Percentiles rank a stretch among this genome's conserved stretches.
Conservation (phyloP, 2,329 filamentous ascomycete species). For the Leptosphaerulina australis region DNA sequence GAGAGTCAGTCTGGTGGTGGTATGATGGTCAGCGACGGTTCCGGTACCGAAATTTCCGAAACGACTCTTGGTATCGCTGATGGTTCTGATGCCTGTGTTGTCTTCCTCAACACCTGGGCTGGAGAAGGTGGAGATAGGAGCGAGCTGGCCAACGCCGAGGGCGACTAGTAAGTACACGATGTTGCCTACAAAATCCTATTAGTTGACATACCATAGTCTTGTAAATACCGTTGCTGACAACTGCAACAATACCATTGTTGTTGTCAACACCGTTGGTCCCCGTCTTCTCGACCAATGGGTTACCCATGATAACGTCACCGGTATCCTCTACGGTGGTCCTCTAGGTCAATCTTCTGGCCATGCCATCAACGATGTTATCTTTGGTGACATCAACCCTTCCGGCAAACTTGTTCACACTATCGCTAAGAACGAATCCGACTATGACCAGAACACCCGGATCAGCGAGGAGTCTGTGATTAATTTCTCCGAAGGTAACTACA, state of each 20-base stretch:
- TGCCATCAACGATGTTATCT: conserved; percentile 75
- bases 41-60: conserved; percentile 15
- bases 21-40: conserved; percentile 14
- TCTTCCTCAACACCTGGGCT: conserved; percentile 27
- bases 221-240: conserved; percentile 51
- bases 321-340: conserved; percentile 78
- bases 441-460: conserved; percentile 62
- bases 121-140: conserved; percentile 19
- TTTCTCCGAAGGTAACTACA: conserved; percentile 76
- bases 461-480: conserved; percentile 55
- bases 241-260: conserved; percentile 58
- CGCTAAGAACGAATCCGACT: conserved; percentile 69
- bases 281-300: conserved; percentile 79
- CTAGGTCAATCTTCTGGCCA: conserved; percentile 82
- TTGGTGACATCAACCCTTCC: conserved; percentile 74
- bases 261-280: conserved; percentile 62
- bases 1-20: conserved; percentile 10
- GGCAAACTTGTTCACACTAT: conserved; percentile 80
- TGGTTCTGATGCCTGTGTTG: conserved; percentile 24
- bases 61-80: conserved; percentile 15
- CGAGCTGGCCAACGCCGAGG: conserved; percentile 12
- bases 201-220: conserved; percentile 22
- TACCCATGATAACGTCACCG: conserved; percentile 75
- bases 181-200: neutral
- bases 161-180: conserved; percentile 7